Base-by-base conservation (phyloP, 345 rosid genomes). In the Erucastrum elatum region DNA sequence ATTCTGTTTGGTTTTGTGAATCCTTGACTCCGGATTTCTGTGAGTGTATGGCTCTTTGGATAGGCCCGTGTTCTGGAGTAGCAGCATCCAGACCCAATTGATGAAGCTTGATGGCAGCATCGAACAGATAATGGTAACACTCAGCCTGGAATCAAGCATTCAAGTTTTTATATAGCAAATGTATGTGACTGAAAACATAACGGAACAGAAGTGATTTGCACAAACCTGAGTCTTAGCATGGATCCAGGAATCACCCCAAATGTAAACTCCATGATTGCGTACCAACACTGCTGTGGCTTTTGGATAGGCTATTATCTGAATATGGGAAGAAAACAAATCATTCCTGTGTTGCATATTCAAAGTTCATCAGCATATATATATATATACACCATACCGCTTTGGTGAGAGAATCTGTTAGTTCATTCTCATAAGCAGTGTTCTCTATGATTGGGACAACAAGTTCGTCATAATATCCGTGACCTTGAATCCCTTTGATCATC, bases 161-260 rank as follows among this genome's bases (percentile, higher is more conserved):
- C 25, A 77, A 64, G 61, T 66, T 80, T 15, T 27, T 64, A 61
- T 51, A 59, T 17, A 4, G 76, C 76, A 83, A 33, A 58, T 35
- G 29, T 67, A 65, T 21, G 49, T 15, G 68, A 53, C 10, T 17
- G 21, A 51, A 69, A 69, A 49, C 33, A 76, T 58, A 21, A 67
- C 79, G 74, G 72, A 17, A 68, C 6, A n/a, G 61, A 68, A 51
- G 72, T 53, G 56, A 74, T 6, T 75, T 41, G 67, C 59, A 74
- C 86, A 77, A 66, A 95, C 99, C 99, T 95, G 97, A 46, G 98
- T 95, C 87, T 95, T 95, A 77, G 97, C 96, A 82, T 78, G 90
- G 86, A 95, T 95, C 99, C 99, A 95, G 61, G 98, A 84, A 81
- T 95, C 98, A 76, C 98, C 98, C 99, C 98, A 95, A 61, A 91